A percentile compares a stretch with the other conserved stretches of the same genome.
Conservation (phyloP, 2,329 filamentous ascomycete species). For the Beauveria caledonica region DNA sequence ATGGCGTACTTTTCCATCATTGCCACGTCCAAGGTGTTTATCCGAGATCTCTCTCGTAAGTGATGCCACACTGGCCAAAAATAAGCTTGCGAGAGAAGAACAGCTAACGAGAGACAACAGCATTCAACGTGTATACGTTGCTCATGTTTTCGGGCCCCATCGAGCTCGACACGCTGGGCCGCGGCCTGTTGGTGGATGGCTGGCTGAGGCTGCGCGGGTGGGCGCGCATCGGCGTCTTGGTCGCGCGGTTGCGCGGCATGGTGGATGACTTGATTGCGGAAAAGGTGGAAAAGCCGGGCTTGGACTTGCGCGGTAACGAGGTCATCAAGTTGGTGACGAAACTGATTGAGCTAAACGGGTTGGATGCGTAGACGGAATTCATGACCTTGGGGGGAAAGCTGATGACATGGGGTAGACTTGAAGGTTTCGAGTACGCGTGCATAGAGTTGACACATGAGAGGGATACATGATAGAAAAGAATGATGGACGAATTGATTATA, state of each 20-base stretch:
- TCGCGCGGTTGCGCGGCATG: slow-evolving; percentile 74
- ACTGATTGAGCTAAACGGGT: slow-evolving; percentile 81
- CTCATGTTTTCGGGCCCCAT: slow-evolving; percentile 84
- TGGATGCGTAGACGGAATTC: slow-evolving; percentile 49
- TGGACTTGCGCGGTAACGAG: slow-evolving; percentile 50
- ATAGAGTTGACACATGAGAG: no score
- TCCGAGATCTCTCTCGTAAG: slow-evolving; percentile 81
- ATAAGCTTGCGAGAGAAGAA: not conserved
- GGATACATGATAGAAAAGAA: no score
- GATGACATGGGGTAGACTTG: no score
- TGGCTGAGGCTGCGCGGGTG: slow-evolving; percentile 83
- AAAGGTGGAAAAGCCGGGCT: slow-evolving; percentile 68
- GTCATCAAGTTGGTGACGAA: slow-evolving; percentile 71
- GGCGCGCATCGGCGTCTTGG: slow-evolving; percentile 88
- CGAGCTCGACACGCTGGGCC: slow-evolving; percentile 75
- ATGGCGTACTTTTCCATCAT: slow-evolving; percentile 90
- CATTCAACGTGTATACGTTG: slow-evolving; percentile 83
- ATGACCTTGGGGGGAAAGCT: not conserved
- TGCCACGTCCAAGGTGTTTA: slow-evolving; percentile 83
- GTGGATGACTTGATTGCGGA: slow-evolving; percentile 75
- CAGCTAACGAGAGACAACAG: slow-evolving; percentile 28
- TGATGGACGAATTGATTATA: no score
- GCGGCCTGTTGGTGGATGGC: slow-evolving; percentile 83
- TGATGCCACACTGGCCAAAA: not conserved
- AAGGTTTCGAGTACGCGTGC: no score